Conservation (phyloP, 192 early-diverging fungal genomes). For the Coemansia javaensis region DNA sequence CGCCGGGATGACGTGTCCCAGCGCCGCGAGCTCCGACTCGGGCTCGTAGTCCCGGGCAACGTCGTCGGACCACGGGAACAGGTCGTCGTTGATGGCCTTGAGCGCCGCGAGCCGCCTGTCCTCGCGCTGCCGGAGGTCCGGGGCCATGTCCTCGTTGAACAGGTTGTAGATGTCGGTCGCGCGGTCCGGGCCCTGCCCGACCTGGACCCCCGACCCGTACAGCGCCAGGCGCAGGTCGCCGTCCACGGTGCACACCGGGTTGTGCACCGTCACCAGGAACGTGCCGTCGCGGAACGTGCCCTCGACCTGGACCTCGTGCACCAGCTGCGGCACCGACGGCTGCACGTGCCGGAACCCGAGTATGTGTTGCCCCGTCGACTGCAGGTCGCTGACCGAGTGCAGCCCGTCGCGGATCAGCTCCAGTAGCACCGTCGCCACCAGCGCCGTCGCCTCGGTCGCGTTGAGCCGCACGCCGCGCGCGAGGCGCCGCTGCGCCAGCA, state of each 20-base stretch:
- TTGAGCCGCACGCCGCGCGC: slow-evolving; percentile 87
- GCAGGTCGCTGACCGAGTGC: slow-evolving; percentile 81
- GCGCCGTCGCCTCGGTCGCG: slow-evolving; percentile 76
- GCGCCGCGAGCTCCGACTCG: slow-evolving; percentile 42
- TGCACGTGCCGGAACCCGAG: slow-evolving; percentile 84
- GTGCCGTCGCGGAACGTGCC: slow-evolving; percentile 92
- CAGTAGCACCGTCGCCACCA: slow-evolving; percentile 82
- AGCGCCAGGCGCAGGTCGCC: slow-evolving; percentile 81
- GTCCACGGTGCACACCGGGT: slow-evolving; percentile 79
- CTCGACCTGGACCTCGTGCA: slow-evolving; percentile 85
- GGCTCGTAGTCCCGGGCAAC: slow-evolving; percentile 28
- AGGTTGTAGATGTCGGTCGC: slow-evolving; percentile 9
- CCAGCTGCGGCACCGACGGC: slow-evolving; percentile 59
- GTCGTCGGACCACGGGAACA: slow-evolving; percentile 48
- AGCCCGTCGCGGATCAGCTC: slow-evolving; percentile 88
- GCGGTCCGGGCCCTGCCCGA: slow-evolving; percentile 54
- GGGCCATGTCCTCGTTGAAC: slow-evolving; percentile 4
- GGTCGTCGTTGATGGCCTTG: slow-evolving; percentile 26
- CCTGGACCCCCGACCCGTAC: slow-evolving; percentile 79
- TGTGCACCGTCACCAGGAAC: slow-evolving; percentile 89
- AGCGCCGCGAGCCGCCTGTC: not conserved
- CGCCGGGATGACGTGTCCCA: slow-evolving; percentile 66
- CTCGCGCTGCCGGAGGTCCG: slow-evolving; percentile 2
- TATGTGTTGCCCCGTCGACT: slow-evolving; percentile 80
- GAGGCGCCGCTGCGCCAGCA: slow-evolving; percentile 83